A percentile compares a stretch with the other conserved stretches of the same genome.
phyloP scores from a whole-genome alignment of 257 asterid species.

The Gentiana straminea region DNA sequence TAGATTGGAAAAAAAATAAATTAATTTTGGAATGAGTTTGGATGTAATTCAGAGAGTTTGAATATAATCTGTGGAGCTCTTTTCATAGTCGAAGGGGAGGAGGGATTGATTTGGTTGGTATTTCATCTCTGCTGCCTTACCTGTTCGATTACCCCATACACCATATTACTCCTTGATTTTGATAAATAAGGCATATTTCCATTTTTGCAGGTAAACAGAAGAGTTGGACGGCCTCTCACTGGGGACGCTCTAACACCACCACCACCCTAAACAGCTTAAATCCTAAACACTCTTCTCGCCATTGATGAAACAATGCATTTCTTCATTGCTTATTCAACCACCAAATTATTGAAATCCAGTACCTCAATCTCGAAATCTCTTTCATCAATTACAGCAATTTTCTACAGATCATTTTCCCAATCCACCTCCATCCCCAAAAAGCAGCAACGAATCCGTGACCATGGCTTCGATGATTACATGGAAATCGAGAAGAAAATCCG shows the following conservation, averaged over 20 bases:
- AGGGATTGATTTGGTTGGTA: not conserved
- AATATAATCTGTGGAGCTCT: too few species aligned
- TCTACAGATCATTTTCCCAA: constrained; percentile 45
- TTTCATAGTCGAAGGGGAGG: too few species aligned
- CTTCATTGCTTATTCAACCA: constrained; percentile 3
- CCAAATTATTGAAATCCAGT: constrained; percentile 6
- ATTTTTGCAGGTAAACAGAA: too few species aligned
- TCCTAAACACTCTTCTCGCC: not conserved
- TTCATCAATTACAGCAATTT: not conserved
- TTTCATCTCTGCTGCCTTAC: not conserved
- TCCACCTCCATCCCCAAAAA: constrained; percentile 76
- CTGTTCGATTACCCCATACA: not conserved
- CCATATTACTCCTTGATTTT: too few species aligned
- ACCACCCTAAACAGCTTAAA: constrained; percentile 2
- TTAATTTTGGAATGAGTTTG: too few species aligned
- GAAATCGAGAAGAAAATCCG: constrained; percentile 76
- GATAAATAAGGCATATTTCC: too few species aligned
- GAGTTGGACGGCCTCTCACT: not conserved
- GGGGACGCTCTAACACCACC: not conserved
- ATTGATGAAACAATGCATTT: constrained; percentile 10
- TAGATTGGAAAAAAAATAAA: too few species aligned
- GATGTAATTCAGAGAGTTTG: too few species aligned
- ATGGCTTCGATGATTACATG: constrained; percentile 73
- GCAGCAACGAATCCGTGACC: constrained; percentile 72
- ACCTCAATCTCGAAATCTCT: constrained; percentile 1